Evolutionary conservation across 148 eudicot genomes (phyloP), one percentile per base, ranked within the genome.

Genomic region (Camellia japonica): DNA sequence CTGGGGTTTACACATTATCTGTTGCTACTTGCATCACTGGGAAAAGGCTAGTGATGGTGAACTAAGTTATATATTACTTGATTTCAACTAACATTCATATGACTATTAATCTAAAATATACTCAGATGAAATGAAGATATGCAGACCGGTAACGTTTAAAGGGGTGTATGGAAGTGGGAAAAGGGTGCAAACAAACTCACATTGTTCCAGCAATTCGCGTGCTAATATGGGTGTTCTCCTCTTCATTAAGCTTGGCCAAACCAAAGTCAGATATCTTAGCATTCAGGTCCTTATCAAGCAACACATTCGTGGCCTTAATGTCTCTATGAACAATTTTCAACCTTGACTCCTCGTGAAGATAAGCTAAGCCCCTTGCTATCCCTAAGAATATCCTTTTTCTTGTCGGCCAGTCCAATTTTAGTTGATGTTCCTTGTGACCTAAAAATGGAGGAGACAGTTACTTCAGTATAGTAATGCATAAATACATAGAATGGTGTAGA

Each of bases 251-350:
- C 89, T 90, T 94, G 20, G 98, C 98, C 82, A 94, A 87, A 76
- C 98, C 98, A 78, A 94, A 94, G 54, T 94, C 98, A 1, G 94
- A 90, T 80, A 94, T 92, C 82, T 92, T 94, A 58, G 97, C 93
- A 71, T 83, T 91, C 47, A 94, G 85, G 81, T 90, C 94, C 90
- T 87, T 93, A 76, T 92, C 98, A 49, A 94, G 93, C 56, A 94
- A 88, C 75, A 93, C 95, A 86, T 93, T 93, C 38, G 92, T 87
- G 49, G 96, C 94, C 78, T 94, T 94, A 69, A 94, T 94, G 83
- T 94, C 96, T 81, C 98, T 89, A 49, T 94, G 96, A 63, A 89
- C 90, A 65, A 86, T 90, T 83, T 90, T 90, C 55, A 90, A 81
- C 79, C 90, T 75, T 15, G 93, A 90, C 79, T 90, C 93, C 71